Evolutionary conservation across 2,329 filamentous ascomycete genomes (phyloP).

Genomic region (Fusarium sp.): DNA sequence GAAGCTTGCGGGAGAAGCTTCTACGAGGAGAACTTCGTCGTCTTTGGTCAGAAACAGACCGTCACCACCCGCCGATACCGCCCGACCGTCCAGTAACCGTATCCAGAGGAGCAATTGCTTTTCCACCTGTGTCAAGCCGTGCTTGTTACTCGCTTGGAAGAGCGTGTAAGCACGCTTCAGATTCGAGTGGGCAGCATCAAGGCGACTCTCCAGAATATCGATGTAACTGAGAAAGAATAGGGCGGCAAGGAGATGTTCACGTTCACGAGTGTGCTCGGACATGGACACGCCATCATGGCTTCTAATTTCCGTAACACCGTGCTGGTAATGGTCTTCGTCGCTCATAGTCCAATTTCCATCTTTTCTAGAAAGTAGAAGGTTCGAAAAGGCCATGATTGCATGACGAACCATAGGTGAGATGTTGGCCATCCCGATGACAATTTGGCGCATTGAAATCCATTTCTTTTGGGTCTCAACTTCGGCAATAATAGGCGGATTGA

Average conservation of each 20-base stretch:
- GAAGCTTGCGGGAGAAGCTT: conserved; percentile 56
- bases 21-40: conserved; percentile 58
- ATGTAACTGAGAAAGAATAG: conserved; percentile 67
- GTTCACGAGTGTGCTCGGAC: conserved; percentile 45
- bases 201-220: conserved; percentile 58
- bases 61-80: conserved; percentile 66
- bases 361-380: conserved; percentile 54
- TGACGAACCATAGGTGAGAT: conserved; percentile 59
- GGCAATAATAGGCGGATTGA: conserved; percentile 63
- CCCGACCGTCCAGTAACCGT: conserved; percentile 64
- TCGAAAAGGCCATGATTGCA: conserved; percentile 64
- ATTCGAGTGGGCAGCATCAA: conserved; percentile 60
- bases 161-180: conserved; percentile 61
- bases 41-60: conserved; percentile 63
- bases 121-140: conserved; percentile 54
- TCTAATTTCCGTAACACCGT: conserved; percentile 51
- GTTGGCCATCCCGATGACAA: conserved; percentile 60
- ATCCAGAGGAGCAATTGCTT: conserved; percentile 65
- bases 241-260: conserved; percentile 60
- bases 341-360: conserved; percentile 49
- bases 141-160: conserved; percentile 56
- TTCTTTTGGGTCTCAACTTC: conserved; percentile 64
- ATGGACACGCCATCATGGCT: conserved; percentile 39
- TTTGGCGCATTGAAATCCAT: conserved; percentile 61
- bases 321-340: conserved; percentile 53